These are phyloP conservation scores for Phytopythium ostracodes DNA, from an alignment of 352 stramenopile species.

Conservation along the genomic window DNA sequence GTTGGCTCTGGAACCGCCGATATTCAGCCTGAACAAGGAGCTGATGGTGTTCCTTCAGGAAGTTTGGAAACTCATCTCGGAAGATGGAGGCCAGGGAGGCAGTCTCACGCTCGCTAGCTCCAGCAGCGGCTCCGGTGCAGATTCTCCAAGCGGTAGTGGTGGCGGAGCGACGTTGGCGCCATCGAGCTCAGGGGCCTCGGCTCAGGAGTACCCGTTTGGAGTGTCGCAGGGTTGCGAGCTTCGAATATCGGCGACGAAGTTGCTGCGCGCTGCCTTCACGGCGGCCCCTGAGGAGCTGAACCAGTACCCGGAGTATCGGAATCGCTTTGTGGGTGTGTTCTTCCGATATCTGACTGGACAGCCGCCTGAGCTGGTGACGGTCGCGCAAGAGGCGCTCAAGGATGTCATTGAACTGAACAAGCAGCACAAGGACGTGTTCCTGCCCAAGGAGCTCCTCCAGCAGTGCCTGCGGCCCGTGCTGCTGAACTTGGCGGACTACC, in stretches of 20 bases:
- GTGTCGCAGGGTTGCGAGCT: constrained; percentile 78
- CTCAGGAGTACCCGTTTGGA: constrained; percentile 86
- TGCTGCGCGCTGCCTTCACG: constrained; percentile 85
- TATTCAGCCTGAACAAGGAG: constrained; percentile 84
- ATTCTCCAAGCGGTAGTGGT: constrained; percentile 7
- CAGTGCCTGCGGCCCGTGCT: constrained; percentile 95
- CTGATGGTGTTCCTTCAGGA: constrained; percentile 84
- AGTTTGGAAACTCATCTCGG: constrained; percentile 81
- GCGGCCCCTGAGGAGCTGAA: constrained; percentile 80
- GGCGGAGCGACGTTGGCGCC: constrained; percentile 9
- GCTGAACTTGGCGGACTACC: constrained; percentile 95
- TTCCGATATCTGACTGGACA: constrained; percentile 90
- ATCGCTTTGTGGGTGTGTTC: constrained; percentile 86
- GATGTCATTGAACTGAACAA: constrained; percentile 86
- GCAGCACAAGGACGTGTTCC: constrained; percentile 78
- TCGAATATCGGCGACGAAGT: constrained; percentile 82
- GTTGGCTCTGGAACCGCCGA: constrained; percentile 64
- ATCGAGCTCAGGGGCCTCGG: constrained; percentile 38
- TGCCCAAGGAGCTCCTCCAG: constrained; percentile 96
- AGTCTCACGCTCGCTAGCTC: constrained; percentile 10
- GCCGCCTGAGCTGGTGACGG: constrained; percentile 74
- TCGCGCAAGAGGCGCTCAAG: constrained; percentile 76
- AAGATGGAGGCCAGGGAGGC: constrained; percentile 31
- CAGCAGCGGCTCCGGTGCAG: constrained; percentile 18
- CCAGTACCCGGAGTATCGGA: constrained; percentile 78